Evolutionary conservation across 2,329 filamentous ascomycete species (phyloP).

Genomic region (Hypoxylon sp.): DNA sequence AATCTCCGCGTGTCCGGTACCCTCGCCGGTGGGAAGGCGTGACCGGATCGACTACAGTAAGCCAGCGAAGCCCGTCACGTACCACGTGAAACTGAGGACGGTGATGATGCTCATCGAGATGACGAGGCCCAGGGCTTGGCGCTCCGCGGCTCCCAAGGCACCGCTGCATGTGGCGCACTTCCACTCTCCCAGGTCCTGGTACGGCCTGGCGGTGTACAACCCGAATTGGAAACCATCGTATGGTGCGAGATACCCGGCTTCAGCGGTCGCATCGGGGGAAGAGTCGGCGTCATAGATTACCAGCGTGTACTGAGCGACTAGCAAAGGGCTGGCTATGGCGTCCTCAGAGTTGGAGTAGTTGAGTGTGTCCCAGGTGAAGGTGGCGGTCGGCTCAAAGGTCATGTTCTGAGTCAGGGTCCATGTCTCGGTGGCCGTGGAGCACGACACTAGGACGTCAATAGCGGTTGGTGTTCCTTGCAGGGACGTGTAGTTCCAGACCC

Average conservation of each 20-base stretch:
- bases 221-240: slow-evolving; percentile 67
- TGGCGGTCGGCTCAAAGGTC: slow-evolving; percentile 64
- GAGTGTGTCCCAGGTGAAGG: slow-evolving; percentile 70
- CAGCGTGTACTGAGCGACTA: slow-evolving; percentile 70
- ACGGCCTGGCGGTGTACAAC: slow-evolving; percentile 66
- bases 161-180: slow-evolving; percentile 69
- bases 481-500: slow-evolving; percentile 75
- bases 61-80: slow-evolving; percentile 65
- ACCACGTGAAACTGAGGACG: slow-evolving; percentile 73
- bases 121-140: slow-evolving; percentile 63
- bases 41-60: slow-evolving; percentile 44
- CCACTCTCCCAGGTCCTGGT: slow-evolving; percentile 65
- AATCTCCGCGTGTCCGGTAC: slow-evolving; percentile 13
- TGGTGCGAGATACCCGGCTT: slow-evolving; percentile 67
- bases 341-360: slow-evolving; percentile 64
- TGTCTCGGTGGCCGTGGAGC: slow-evolving; percentile 63
- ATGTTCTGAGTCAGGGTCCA: slow-evolving; percentile 75
- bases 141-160: slow-evolving; percentile 61
- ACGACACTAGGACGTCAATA: slow-evolving; percentile 70
- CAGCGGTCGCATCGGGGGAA: slow-evolving; percentile 61
- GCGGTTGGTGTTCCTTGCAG: slow-evolving; percentile 69
- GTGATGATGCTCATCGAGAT: slow-evolving; percentile 68
- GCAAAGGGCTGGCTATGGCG: slow-evolving; percentile 60
- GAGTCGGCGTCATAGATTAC: slow-evolving; percentile 71
- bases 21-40: neutral